Evolutionary conservation across 2,329 filamentous ascomycete genomes (phyloP).

Genomic region (Penicillium occitanis): DNA sequence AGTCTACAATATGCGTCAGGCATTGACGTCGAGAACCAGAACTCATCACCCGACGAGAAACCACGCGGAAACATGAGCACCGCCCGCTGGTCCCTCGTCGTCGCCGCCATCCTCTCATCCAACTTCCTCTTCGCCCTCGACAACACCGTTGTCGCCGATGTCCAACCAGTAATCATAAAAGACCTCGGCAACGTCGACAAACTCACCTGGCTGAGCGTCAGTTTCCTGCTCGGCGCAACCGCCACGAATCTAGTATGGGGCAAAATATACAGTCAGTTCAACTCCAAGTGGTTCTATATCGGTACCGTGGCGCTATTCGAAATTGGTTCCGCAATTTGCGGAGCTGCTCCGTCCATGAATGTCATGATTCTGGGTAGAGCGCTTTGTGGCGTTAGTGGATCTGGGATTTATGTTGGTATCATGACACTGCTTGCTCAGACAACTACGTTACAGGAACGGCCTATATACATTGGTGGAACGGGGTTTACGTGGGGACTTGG

Average conservation of each 20-base stretch:
- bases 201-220: background rate
- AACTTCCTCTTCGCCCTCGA: background rate
- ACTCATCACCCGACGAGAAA: background rate
- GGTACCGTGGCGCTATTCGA: constrained; percentile 27
- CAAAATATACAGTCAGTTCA: background rate
- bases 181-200: background rate
- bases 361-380: constrained; percentile 48
- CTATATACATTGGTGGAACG: constrained; percentile 34
- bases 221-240: background rate
- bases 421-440: constrained; percentile 31
- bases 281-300: background rate
- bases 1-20: background rate
- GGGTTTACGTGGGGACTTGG: constrained; percentile 40
- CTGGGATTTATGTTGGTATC: constrained; percentile 35
- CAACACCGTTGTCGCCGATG: background rate
- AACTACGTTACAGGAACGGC: constrained; percentile 29
- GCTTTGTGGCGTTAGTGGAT: constrained; percentile 35
- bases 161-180: background rate
- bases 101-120: background rate
- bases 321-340: constrained; percentile 32
- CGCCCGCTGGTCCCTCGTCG: background rate
- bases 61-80: background rate
- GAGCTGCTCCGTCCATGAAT: constrained; percentile 46
- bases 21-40: background rate
- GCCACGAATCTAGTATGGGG: background rate